Base-by-base conservation (phyloP, 345 rosid species). In the Mangifera indica region DNA sequence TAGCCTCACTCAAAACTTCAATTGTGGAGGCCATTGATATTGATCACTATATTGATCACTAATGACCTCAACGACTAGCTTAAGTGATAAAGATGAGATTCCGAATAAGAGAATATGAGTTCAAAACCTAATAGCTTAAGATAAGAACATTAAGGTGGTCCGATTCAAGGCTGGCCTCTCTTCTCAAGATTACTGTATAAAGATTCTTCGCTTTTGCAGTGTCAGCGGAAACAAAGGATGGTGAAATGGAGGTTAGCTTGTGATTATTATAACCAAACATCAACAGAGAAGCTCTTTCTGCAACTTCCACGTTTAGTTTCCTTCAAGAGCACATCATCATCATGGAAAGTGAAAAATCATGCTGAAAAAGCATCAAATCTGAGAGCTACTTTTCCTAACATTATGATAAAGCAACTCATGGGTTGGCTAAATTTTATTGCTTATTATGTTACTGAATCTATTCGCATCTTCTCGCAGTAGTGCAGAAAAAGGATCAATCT, bases 261-360 rank as follows among this genome's bases (percentile, higher is more conserved):
- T 29, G 32, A 29, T 25, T 48, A 49, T 66, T 66, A 26, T 51
- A 26, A 10, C 25, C 45, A 18, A 29, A 67, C 44, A 20, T n/a
- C 42, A n/a, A 67, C 60, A 7, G 60, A 53, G 71, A 53, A 52
- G 52, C 22, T 51, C 11, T 51, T n/a, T 1, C 45, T 29, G 45
- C 48, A 11, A 57, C 51, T 2, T 54, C 15, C 14, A 15, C 17
- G 11, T 22, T 48, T 40, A 22, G 10, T 5, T 4, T 7, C 20
- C 62, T 14, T 69, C 13, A 42, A 2, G 25, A 3, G 11, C 21
- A 44, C 12, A 12, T 25, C 24, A n/a, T n/a, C n/a, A 25, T 42
- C 10, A 42, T 18, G 60, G 44, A 11, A 59, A 59, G 42, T 55
- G 56, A 70, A 70, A 45, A 25, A n/a, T 58, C 65, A 18, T 10